A percentile compares a stretch with the other conserved stretches of the same genome.
These are phyloP conservation scores for Bremia lactucae DNA, from an alignment of 352 stramenopile species.

Conservation along the genomic window DNA sequence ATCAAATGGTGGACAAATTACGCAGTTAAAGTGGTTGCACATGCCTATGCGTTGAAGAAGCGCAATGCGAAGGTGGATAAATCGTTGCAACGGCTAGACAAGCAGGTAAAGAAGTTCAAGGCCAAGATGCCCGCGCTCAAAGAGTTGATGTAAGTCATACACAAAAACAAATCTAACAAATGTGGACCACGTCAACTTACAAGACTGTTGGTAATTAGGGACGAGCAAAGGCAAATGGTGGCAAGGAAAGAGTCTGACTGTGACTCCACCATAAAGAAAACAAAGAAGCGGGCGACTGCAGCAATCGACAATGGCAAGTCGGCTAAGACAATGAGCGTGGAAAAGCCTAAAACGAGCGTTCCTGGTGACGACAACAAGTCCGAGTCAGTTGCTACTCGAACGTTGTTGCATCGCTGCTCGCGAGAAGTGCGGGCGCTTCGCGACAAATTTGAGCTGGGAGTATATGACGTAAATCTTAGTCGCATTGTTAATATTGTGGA, in stretches of 20 bases:
- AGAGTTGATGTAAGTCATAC: conserved; percentile 10
- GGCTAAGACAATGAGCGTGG: not conserved
- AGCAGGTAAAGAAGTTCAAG: conserved; percentile 8
- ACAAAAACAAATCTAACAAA: not conserved
- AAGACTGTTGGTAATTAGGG: conserved; percentile 7
- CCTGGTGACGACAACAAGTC: conserved; percentile 12
- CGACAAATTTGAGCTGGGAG: conserved; percentile 29
- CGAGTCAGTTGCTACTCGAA: conserved; percentile 12
- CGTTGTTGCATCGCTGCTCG: conserved; percentile 20
- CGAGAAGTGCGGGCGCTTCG: conserved; percentile 22
- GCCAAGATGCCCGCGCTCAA: conserved; percentile 15
- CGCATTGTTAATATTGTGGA: conserved; percentile 36
- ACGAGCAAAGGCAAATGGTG: conserved; percentile 7
- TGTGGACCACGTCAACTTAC: not conserved
- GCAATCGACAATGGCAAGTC: conserved; percentile 1
- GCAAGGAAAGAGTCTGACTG: not conserved
- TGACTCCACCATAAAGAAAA: conserved; percentile 6
- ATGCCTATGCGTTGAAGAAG: conserved; percentile 7
- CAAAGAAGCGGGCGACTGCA: conserved; percentile 22
- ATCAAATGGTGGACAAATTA: conserved; percentile 21
- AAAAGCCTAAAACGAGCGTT: not conserved
- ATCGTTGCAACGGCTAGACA: conserved; percentile 1
- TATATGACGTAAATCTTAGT: conserved; percentile 35
- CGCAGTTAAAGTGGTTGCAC: conserved; percentile 6
- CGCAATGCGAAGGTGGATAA: not conserved